These are phyloP conservation scores for Phyllosticta paracitricarpa DNA, from an alignment of 2,329 filamentous ascomycete genomes.

Conservation along the genomic window DNA sequence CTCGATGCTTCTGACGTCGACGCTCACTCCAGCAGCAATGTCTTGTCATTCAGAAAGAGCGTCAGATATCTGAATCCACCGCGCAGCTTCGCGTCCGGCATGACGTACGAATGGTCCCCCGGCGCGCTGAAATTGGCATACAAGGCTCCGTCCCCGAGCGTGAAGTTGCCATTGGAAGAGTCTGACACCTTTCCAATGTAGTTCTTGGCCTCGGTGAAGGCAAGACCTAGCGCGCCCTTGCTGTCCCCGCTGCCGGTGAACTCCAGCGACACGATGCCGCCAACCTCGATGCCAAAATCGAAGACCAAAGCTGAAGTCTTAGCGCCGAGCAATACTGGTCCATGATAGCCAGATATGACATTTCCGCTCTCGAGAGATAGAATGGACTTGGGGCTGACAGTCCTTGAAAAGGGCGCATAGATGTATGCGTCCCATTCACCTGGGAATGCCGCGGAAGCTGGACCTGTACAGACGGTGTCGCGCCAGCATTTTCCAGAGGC, in stretches of 20 bases:
- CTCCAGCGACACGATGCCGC: slow-evolving; percentile 44
- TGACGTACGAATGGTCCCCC: slow-evolving; percentile 29
- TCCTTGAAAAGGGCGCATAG: slow-evolving; percentile 44
- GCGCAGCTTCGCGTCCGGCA: slow-evolving; percentile 36
- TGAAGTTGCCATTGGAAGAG: slow-evolving; percentile 31
- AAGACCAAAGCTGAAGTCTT: slow-evolving; percentile 47
- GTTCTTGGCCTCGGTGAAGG: slow-evolving; percentile 34
- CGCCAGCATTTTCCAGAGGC: slow-evolving; percentile 40
- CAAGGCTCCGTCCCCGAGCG: slow-evolving; percentile 35
- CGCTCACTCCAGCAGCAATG: slow-evolving; percentile 17
- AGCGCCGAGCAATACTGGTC: slow-evolving; percentile 22
- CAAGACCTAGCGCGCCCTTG: slow-evolving; percentile 26
- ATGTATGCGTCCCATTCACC: slow-evolving; percentile 51
- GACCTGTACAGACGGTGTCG: slow-evolving; percentile 43
- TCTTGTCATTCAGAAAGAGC: slow-evolving; percentile 31
- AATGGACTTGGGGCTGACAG: slow-evolving; percentile 36
- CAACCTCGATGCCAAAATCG: slow-evolving; percentile 51
- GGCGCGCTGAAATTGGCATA: slow-evolving; percentile 31
- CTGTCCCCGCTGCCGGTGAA: slow-evolving; percentile 35
- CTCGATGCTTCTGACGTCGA: slow-evolving; percentile 29
- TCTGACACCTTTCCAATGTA: slow-evolving; percentile 35
- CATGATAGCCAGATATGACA: slow-evolving; percentile 22
- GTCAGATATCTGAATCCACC: slow-evolving; percentile 47
- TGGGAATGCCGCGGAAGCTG: slow-evolving; percentile 41
- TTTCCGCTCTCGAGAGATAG: slow-evolving; percentile 28